These are phyloP conservation scores for Exophiala xenobiotica DNA, from an alignment of 2,329 filamentous ascomycete species.

Conservation along the genomic window DNA sequence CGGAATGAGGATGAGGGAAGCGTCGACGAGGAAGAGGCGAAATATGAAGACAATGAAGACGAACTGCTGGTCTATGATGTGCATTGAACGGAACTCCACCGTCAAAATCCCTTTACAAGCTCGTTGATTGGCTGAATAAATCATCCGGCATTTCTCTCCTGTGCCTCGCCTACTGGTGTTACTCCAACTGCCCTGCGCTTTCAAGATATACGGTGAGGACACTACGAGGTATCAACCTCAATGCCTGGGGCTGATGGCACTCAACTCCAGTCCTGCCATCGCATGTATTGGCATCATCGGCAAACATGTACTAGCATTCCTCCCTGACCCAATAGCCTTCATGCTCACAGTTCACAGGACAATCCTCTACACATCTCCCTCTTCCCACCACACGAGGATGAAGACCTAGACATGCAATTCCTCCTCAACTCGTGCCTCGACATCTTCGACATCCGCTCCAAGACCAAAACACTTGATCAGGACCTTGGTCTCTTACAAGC, in stretches of 20 bases:
- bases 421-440: slow-evolving; percentile 89
- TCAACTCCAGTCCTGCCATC: slow-evolving; percentile 64
- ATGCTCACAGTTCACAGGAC: slow-evolving; percentile 59
- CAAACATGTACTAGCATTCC: slow-evolving; percentile 66
- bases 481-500: slow-evolving; percentile 91
- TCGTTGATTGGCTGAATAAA: slow-evolving; percentile 17
- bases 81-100: background rate
- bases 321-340: background rate
- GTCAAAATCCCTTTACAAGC: slow-evolving; percentile 19
- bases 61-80: slow-evolving; percentile 20
- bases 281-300: slow-evolving; percentile 93
- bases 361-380: slow-evolving; percentile 92
- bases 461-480: slow-evolving; percentile 70
- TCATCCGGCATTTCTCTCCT: background rate
- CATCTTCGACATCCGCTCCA: slow-evolving; percentile 83
- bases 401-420: slow-evolving; percentile 80
- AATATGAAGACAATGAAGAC: slow-evolving; percentile 3
- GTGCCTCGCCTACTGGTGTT: background rate
- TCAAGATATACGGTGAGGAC: no score
- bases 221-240: no score
- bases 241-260: slow-evolving; percentile 16
- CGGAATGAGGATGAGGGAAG: slow-evolving; percentile 32
- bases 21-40: slow-evolving; percentile 12
- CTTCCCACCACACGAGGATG: slow-evolving; percentile 70
- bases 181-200: background rate